Conservation (phyloP, 768 basidiomycete species). For the Tremella mesenterica region DNA sequence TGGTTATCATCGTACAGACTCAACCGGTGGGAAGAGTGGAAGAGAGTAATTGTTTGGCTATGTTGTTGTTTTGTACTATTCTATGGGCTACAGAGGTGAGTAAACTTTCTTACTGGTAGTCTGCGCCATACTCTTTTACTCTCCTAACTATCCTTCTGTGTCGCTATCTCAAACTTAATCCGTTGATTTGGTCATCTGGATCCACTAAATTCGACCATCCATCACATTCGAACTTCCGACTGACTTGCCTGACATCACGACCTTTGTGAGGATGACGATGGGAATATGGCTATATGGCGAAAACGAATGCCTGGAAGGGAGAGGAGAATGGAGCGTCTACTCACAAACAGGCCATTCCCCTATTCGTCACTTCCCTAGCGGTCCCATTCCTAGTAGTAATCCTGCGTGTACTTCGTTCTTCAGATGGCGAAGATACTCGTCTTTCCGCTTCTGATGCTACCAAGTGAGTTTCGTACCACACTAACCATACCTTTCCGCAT, state of each 20-base stretch:
- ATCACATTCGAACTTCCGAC: no score
- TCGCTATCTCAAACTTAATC: no score
- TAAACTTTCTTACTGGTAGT: neutral
- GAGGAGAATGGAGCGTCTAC: neutral
- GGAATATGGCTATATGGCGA: neutral
- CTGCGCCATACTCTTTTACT: no score
- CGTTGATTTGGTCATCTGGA: no score
- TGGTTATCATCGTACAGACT: conserved; percentile 57
- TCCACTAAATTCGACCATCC: no score
- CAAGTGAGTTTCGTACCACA: conserved; percentile 55
- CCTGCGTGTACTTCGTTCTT: conserved; percentile 65
- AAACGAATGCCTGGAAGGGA: neutral
- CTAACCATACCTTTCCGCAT: neutral
- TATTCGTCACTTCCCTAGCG: conserved; percentile 90
- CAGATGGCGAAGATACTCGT: conserved; percentile 50
- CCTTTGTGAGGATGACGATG: neutral
- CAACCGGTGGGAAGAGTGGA: conserved; percentile 55
- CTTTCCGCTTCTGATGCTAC: conserved; percentile 64
- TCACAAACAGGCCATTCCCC: conserved; percentile 67
- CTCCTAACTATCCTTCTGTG: no score
- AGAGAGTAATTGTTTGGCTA: conserved; percentile 82
- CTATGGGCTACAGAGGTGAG: conserved; percentile 93
- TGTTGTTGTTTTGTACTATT: conserved; percentile 79
- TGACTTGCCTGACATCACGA: no score
- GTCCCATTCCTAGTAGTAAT: conserved; percentile 81